Base-by-base conservation (phyloP, 2,329 filamentous ascomycete species). In the Venturia nashicola region DNA sequence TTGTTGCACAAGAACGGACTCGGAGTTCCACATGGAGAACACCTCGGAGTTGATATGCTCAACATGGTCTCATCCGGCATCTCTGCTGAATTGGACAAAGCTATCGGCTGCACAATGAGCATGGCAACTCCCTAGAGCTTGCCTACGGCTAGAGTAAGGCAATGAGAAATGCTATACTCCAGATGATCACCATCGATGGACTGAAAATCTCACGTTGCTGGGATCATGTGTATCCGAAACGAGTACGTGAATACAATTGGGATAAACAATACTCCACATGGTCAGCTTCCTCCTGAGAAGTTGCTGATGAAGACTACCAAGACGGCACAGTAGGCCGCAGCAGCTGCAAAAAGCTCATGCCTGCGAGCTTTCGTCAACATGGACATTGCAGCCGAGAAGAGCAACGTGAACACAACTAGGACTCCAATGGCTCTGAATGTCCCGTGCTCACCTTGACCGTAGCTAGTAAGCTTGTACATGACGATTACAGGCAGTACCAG, bases 391-490 rank as follows among this genome's bases (percentile, higher is more conserved):
- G 63, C 64, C 16, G 67, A 70, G 64, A 72, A 72, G 9, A 72
- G 55, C 2, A 71, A 65, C 2, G 76, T 77, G 57, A 78, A 78
- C 0, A 77, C 74, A 6, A 77, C 73, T 14, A 78, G 61, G 0
- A 78, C 74, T 3, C 74, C 75, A 1, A 78, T 74, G 0, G 76
- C 75, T 61, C 74, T 72, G 42, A 77, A 72, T 0, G 76, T 75
- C 16, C 72, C 68, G 9, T 68, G 34, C 32, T 57, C 68, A 4
- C 67, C 66, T 8, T 69, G 55, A 0, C 69, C 70, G 0, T 68
- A 69, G 2, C 68, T 68, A 0, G 75, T 75, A 0, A 78, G 65
- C 36, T 72, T 67, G 65, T 76, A 78, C 71, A 78, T 72, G 5
- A 71, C 71, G 6, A 77, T 68, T 7, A 78, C 75, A 0, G 76